A percentile compares a stretch with the other conserved stretches of the same genome.
Evolutionary conservation across 768 basidiomycete genomes (phyloP).

Genomic region (Lactarius quietus): DNA sequence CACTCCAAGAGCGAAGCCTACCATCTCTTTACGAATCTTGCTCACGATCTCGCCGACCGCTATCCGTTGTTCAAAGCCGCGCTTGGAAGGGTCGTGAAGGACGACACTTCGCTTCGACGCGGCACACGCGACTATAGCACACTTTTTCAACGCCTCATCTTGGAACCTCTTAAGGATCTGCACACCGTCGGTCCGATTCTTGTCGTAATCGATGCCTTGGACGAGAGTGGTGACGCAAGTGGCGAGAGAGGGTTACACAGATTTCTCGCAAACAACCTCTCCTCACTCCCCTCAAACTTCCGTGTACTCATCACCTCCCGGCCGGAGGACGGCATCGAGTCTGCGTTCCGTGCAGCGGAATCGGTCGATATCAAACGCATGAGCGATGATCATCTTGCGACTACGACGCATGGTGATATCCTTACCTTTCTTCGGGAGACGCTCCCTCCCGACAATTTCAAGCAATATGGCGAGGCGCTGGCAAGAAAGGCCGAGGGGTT

Average conservation of each 20-base stretch:
- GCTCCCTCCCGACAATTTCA: no score
- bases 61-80: neutral
- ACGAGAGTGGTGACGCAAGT: neutral
- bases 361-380: neutral
- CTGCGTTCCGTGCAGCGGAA: neutral
- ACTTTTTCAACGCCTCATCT: neutral
- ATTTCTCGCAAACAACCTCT: neutral
- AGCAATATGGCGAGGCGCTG: no score
- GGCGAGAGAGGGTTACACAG: neutral
- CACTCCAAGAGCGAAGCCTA: neutral
- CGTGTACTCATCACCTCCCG: neutral
- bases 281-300: neutral
- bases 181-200: neutral
- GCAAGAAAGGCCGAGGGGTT: no score
- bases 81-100: neutral
- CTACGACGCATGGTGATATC: no score
- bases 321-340: neutral
- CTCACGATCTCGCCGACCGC: neutral
- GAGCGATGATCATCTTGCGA: no score
- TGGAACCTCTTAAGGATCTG: neutral
- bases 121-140: neutral
- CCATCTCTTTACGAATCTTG: neutral
- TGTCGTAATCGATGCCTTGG: neutral
- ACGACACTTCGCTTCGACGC: neutral
- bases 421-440: no score